A percentile compares a stretch with the other conserved stretches of the same genome.
Conservation (phyloP, 129 eudicot genomes). For the Glebionis coronaria region DNA sequence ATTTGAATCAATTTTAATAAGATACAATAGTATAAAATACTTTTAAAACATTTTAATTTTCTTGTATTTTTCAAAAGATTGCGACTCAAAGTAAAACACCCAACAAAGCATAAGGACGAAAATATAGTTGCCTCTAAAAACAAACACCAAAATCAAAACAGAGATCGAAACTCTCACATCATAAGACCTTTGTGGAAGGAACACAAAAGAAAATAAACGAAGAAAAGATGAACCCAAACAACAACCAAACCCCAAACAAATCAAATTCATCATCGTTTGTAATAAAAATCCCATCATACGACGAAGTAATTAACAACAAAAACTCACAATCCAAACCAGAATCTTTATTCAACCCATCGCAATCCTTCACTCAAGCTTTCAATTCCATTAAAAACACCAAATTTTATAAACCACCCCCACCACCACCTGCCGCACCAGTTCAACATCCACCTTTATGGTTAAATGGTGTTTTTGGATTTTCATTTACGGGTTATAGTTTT, state of each 20-base stretch:
- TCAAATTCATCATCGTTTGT: slow-evolving; percentile 36
- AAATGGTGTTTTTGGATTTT: too few species aligned
- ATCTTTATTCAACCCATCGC: slow-evolving; percentile 66
- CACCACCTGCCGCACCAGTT: slow-evolving; percentile 5
- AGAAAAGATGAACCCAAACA: slow-evolving; percentile 18
- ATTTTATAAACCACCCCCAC: slow-evolving; percentile 75
- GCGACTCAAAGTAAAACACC: too few species aligned
- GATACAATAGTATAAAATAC: too few species aligned
- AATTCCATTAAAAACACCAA: slow-evolving; percentile 74
- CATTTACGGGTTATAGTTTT: background rate
- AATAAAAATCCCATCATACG: slow-evolving; percentile 64
- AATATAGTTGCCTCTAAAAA: too few species aligned
- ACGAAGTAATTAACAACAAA: slow-evolving; percentile 42
- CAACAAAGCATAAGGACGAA: too few species aligned
- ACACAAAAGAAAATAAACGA: background rate
- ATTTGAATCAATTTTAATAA: too few species aligned
- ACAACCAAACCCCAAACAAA: slow-evolving; percentile 27
- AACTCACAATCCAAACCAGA: slow-evolving; percentile 49
- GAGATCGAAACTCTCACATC: too few species aligned
- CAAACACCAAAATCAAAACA: too few species aligned
- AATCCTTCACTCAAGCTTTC: slow-evolving; percentile 84
- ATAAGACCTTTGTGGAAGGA: slow-evolving; percentile 21
- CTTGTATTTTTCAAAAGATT: too few species aligned
- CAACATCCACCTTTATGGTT: too few species aligned
- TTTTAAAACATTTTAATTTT: too few species aligned